Percentiles rank a stretch among this genome's conserved stretches.
phyloP scores from a whole-genome alignment of 2,329 filamentous ascomycete species.

The Grosmannia huntii region DNA sequence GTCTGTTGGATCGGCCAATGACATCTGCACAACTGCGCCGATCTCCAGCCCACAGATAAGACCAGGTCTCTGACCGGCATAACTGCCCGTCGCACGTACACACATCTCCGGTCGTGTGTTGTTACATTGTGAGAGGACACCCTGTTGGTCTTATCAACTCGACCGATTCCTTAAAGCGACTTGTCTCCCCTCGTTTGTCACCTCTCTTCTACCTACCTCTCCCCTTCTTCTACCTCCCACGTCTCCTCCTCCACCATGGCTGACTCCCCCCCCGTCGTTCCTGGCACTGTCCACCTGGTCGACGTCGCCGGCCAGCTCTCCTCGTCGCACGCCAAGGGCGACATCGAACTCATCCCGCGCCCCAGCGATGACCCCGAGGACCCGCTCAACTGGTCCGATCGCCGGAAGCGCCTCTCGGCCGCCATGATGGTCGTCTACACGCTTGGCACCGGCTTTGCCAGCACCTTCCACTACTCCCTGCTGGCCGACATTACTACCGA shows the following conservation, averaged over 20 bases:
- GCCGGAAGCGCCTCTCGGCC: constrained; percentile 33
- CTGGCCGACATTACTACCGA: constrained; percentile 31
- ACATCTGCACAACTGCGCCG: neutral
- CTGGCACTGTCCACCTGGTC: constrained; percentile 30
- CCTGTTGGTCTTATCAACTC: too few species aligned
- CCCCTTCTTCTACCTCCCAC: neutral
- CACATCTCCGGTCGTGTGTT: too few species aligned
- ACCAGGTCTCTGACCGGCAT: neutral
- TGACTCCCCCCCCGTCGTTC: constrained; percentile 7
- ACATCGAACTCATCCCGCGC: constrained; percentile 14
- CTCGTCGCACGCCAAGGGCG: constrained; percentile 15
- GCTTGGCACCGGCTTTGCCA: constrained; percentile 33
- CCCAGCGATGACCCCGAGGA: constrained; percentile 34
- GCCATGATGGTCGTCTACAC: constrained; percentile 25
- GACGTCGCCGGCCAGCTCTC: constrained; percentile 20
- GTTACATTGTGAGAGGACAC: too few species aligned
- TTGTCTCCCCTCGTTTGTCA: neutral
- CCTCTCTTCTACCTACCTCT: neutral
- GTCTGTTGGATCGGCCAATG: neutral
- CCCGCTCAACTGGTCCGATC: constrained; percentile 37
- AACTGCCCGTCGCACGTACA: neutral
- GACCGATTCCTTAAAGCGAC: too few species aligned
- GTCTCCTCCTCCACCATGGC: neutral
- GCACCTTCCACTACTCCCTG: constrained; percentile 35
- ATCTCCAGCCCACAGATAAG: neutral